Conservation (phyloP, 345 rosid species). For the Lepidium sativum region DNA sequence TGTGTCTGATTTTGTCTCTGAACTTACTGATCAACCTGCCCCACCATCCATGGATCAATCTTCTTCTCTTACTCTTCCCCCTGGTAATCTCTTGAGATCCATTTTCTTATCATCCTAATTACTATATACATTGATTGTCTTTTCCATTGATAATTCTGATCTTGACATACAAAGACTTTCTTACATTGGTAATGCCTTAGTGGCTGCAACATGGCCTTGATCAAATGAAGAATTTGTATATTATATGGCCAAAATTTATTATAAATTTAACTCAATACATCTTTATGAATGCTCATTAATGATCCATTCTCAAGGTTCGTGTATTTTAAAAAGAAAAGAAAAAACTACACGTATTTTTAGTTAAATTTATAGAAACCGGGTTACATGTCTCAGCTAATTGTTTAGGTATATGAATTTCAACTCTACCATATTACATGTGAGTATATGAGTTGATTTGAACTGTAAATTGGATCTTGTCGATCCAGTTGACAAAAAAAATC, state of each 20-base stretch:
- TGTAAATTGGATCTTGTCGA: not conserved
- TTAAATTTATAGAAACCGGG: no score
- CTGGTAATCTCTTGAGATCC: constrained; percentile 5
- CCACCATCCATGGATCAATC: constrained; percentile 1
- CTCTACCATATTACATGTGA: no score
- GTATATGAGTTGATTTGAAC: no score
- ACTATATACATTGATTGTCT: not conserved
- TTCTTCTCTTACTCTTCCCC: not conserved
- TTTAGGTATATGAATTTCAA: no score
- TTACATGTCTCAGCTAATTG: no score
- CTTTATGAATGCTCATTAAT: not conserved
- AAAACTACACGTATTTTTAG: no score
- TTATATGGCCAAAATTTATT: not conserved
- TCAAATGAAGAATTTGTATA: not conserved
- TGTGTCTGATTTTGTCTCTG: constrained; percentile 27
- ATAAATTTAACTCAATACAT: not conserved
- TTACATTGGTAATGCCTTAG: not conserved
- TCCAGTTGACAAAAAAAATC: no score
- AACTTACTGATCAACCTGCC: constrained; percentile 16
- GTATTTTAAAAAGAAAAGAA: not conserved
- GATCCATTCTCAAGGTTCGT: not conserved
- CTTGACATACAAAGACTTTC: not conserved
- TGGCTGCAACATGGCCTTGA: not conserved
- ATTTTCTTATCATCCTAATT: not conserved
- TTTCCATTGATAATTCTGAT: not conserved